These are phyloP conservation scores for Wickerhamomyces sp. DNA, from an alignment of 1,139 yeast genomes.

Conservation along the genomic window DNA sequence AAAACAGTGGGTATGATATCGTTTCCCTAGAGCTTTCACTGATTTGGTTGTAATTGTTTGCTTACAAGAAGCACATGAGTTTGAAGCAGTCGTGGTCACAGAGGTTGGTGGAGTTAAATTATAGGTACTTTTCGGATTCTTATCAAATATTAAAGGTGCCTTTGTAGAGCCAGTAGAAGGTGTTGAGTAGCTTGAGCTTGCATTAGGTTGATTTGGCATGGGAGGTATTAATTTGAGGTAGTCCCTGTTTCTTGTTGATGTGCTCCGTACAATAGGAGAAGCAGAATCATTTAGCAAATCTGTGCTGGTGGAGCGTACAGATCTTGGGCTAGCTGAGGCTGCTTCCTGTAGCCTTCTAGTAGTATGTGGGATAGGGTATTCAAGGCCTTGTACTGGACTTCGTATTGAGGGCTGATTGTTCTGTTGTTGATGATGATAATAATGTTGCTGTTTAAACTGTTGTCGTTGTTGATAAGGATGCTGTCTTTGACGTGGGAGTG, in stretches of 20 bases:
- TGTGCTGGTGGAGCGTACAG: constrained; percentile 6
- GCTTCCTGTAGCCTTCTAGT: neutral
- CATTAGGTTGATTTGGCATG: constrained; percentile 8
- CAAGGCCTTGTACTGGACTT: neutral
- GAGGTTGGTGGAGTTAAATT: constrained; percentile 6
- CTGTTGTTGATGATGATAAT: neutral
- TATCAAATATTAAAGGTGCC: neutral
- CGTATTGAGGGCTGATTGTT: too few species aligned
- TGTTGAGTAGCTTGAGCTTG: neutral
- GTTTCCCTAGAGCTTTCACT: constrained; percentile 75
- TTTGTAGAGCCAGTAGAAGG: neutral
- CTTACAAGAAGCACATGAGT: constrained; percentile 57
- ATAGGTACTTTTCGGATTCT: neutral
- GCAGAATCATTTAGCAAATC: neutral
- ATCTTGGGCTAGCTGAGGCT: neutral
- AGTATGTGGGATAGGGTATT: neutral
- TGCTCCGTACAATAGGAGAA: constrained; percentile 1
- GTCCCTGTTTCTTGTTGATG: constrained; percentile 13
- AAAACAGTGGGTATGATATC: constrained; percentile 86
- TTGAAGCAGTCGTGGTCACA: neutral
- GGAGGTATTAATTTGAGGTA: constrained; percentile 22
- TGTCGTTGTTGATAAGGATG: neutral
- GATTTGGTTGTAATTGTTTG: constrained; percentile 72
- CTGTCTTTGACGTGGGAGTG: neutral
- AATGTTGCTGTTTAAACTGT: neutral